phyloP scores from a whole-genome alignment of 495 filamentous ascomycete species.

The Staphylotrichum tortipilum region DNA sequence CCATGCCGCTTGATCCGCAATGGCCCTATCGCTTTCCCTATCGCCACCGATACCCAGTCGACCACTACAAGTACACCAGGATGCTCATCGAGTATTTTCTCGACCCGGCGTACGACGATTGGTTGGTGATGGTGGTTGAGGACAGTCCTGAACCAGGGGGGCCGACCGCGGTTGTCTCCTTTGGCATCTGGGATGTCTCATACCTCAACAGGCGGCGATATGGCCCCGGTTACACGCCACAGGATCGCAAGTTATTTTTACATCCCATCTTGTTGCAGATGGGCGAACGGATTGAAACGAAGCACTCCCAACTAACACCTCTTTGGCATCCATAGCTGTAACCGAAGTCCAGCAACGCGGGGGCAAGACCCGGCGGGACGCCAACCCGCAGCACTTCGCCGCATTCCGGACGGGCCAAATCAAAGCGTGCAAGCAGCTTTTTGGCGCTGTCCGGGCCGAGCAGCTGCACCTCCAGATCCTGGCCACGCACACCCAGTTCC shows the following conservation, averaged over 20 bases:
- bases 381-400: slow-evolving; percentile 24
- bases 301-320: no score
- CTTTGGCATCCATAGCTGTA: slow-evolving; percentile 12
- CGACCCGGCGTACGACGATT: slow-evolving; percentile 25
- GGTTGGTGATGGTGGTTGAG: slow-evolving; percentile 29
- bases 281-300: no score
- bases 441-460: slow-evolving; percentile 20
- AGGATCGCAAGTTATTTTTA: slow-evolving; percentile 22
- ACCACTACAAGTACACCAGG: slow-evolving; percentile 28
- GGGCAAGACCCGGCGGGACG: slow-evolving; percentile 22
- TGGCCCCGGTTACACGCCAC: slow-evolving; percentile 23
- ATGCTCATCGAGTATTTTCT: slow-evolving; percentile 30
- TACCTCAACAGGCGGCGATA: slow-evolving; percentile 23
- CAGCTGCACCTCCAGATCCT: slow-evolving; percentile 32
- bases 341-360: slow-evolving; percentile 19
- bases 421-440: slow-evolving; percentile 20
- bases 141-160: slow-evolving; percentile 19
- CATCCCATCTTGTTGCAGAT: neutral
- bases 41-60: slow-evolving; percentile 21
- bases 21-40: slow-evolving; percentile 33
- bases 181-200: slow-evolving; percentile 30
- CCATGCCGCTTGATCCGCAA: slow-evolving; percentile 32
- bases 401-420: slow-evolving; percentile 23
- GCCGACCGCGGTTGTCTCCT: slow-evolving; percentile 15
- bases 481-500: slow-evolving; percentile 25